Base-by-base conservation (phyloP, 2,329 filamentous ascomycete species). In the Fusarium circinatum region DNA sequence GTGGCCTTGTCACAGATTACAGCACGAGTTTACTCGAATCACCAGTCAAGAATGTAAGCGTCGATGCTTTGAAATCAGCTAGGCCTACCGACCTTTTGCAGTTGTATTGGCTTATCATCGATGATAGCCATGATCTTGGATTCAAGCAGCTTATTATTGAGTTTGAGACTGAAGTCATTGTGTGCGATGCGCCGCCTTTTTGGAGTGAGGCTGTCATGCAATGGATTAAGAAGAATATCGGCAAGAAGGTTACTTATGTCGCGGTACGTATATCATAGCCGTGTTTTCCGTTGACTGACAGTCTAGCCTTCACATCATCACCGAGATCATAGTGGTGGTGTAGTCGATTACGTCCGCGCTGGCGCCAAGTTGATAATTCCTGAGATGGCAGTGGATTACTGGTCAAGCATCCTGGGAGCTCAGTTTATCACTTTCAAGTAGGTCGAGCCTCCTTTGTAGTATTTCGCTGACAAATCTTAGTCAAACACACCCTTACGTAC, bases 71-170 rank as follows among this genome's bases (percentile, higher is more conserved):
- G 0, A 24, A 41, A 17, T 11, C 20, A 6, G 6, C 8, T 4
- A 38, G 32, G 1, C 24, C 57, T 4, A 15, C 18, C 22, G 45
- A 57, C 1, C 45, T 75, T 1, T 12, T 42, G 1, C 54, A 64
- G 12, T 38, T 73, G 6, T 51, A 71, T 15, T 75, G 73, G 73
- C 32, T 75, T 3, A 42, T 75, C 8, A 8, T 73, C 1, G 58
- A 75, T 24, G 45, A 62, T 12, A 44, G 22, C 0, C 47, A 59
- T 4, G 60, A 56, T 6, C 38, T 73, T 14, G 65, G 73, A 0
- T 59, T 71, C 1, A 75, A 75, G 12, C 63, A 75, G 30, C 51
- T 73, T 13, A 51, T 75, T 5, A 49, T 75, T 13, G 73, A 71
- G 52, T 73, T 75, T 42, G 62, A 75, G n/a, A 54, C 57, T 1